A percentile compares a stretch with the other conserved stretches of the same genome.
Conservation (phyloP, 306 rosid genomes). For the Arachis stenosperma region DNA sequence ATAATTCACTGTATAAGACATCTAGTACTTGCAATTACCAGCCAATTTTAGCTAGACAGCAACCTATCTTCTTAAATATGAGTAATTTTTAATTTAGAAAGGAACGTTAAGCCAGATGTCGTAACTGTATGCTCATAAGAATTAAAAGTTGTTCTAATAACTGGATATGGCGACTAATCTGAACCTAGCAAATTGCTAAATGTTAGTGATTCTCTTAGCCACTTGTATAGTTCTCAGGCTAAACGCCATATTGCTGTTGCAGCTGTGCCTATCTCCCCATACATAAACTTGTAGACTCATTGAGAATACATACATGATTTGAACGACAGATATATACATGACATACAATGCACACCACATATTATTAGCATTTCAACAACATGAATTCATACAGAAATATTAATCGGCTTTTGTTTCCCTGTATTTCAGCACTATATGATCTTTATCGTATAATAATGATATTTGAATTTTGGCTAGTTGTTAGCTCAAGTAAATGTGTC, state of each 20-base stretch:
- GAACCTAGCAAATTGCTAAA: neutral
- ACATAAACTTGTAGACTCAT: slow-evolving; percentile 11
- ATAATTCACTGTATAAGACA: neutral
- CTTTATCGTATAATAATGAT: slow-evolving; percentile 4
- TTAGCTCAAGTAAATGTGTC: neutral
- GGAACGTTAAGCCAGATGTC: neutral
- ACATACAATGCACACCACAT: neutral
- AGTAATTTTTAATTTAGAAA: neutral
- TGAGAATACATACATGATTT: neutral
- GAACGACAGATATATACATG: slow-evolving; percentile 2
- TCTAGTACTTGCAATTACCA: neutral
- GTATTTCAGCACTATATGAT: slow-evolving; percentile 14
- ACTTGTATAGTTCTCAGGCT: neutral
- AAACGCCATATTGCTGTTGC: neutral
- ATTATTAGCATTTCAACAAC: slow-evolving; percentile 4
- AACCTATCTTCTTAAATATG: slow-evolving; percentile 2
- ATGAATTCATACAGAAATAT: neutral
- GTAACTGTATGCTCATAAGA: neutral
- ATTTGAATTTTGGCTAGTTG: slow-evolving; percentile 4
- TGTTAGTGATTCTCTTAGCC: slow-evolving; percentile 2
- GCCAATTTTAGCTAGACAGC: slow-evolving; percentile 11
- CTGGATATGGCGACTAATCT: neutral
- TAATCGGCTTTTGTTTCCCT: neutral
- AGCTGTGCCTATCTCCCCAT: neutral
- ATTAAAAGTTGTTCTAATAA: neutral